Evolutionary conservation across 805 yeast species (phyloP).

Genomic region (Candida awuae): DNA sequence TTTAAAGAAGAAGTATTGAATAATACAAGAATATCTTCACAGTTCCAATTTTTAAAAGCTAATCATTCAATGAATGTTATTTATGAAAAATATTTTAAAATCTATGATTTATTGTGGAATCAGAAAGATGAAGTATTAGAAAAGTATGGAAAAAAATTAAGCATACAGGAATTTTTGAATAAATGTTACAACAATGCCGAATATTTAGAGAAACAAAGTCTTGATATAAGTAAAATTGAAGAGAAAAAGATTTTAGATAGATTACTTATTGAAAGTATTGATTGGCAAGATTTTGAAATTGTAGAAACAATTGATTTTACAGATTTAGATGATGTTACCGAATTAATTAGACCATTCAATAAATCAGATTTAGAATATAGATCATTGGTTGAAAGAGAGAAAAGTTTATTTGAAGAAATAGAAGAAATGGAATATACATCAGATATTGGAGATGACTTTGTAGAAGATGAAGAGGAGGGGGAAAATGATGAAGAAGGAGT

Average conservation of each 20-base stretch:
- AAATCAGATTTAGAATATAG: conserved; percentile 54
- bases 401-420: conserved; percentile 13
- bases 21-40: conserved; percentile 34
- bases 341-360: conserved; percentile 46
- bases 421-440: conserved; percentile 1
- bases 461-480: conserved; percentile 8
- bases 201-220: conserved; percentile 32
- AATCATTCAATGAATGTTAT: conserved; percentile 52
- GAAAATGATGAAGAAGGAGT: conserved; percentile 11
- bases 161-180: conserved; percentile 32
- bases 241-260: conserved; percentile 33
- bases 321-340: conserved; percentile 50
- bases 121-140: conserved; percentile 15
- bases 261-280: conserved; percentile 61
- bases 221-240: conserved; percentile 24
- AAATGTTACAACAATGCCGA: conserved; percentile 52
- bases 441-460: conserved; percentile 1
- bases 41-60: conserved; percentile 59
- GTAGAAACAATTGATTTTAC: conserved; percentile 64
- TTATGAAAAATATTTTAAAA: conserved; percentile 43
- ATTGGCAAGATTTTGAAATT: conserved; percentile 79
- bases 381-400: conserved; percentile 41
- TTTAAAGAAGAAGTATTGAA: conserved; percentile 26
- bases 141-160: conserved; percentile 17
- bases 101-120: conserved; percentile 40